These are phyloP conservation scores for Aspergillus fructus DNA, from an alignment of 2,329 filamentous ascomycete species.

Conservation along the genomic window DNA sequence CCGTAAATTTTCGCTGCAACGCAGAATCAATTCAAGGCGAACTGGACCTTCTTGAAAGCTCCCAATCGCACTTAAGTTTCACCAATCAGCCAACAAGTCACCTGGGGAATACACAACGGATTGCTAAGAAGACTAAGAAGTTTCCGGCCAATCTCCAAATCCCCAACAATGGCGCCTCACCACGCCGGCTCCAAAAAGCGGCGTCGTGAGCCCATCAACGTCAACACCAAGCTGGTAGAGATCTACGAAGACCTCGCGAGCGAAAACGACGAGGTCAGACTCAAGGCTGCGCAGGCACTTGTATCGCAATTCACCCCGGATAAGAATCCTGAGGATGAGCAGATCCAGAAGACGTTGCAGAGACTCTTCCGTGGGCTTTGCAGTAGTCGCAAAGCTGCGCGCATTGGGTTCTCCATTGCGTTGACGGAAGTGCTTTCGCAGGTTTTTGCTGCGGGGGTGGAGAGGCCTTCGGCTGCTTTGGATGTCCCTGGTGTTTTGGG, in stretches of 20 bases:
- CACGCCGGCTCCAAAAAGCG: constrained; percentile 35
- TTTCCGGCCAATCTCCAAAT: neutral
- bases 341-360: constrained; percentile 47
- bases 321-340: constrained; percentile 39
- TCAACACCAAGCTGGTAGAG: constrained; percentile 48
- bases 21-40: neutral
- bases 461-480: constrained; percentile 29
- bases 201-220: constrained; percentile 40
- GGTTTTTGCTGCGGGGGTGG: constrained; percentile 53
- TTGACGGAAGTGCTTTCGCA: constrained; percentile 77
- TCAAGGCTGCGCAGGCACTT: constrained; percentile 46
- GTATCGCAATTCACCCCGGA: constrained; percentile 46
- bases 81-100: neutral
- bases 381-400: constrained; percentile 83
- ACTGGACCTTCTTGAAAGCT: neutral
- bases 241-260: constrained; percentile 51
- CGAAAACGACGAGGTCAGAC: constrained; percentile 46
- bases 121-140: neutral
- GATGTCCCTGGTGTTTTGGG: constrained; percentile 48
- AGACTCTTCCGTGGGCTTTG: constrained; percentile 83
- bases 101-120: neutral
- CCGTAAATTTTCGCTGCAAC: constrained; percentile 23
- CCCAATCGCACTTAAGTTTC: neutral
- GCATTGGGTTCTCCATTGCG: constrained; percentile 85
- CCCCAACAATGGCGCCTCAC: constrained; percentile 28